phyloP scores from a whole-genome alignment of 441 rosid species.

The Bruguiera hainesii region DNA sequence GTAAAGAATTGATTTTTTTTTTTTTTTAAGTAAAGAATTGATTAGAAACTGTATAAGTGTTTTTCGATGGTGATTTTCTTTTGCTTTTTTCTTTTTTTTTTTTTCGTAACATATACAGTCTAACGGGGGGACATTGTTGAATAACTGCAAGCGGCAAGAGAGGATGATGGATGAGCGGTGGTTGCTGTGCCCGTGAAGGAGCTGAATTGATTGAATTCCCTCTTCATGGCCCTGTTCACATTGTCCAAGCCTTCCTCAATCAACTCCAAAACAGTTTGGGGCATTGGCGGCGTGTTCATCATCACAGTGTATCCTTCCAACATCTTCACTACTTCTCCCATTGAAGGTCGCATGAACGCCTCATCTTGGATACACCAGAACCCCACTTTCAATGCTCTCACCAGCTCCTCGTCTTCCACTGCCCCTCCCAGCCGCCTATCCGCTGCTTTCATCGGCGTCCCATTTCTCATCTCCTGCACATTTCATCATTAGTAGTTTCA shows the following conservation, averaged over 20 bases:
- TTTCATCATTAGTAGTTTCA: neutral
- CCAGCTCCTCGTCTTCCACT: slow-evolving; percentile 70
- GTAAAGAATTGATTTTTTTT: too few relatives aligned
- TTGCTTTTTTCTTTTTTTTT: too few relatives aligned
- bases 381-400: slow-evolving; percentile 59
- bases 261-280: slow-evolving; percentile 75
- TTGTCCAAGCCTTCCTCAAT: slow-evolving; percentile 83
- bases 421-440: slow-evolving; percentile 56
- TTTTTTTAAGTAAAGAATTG: too few relatives aligned
- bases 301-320: slow-evolving; percentile 57
- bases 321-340: slow-evolving; percentile 90
- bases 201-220: slow-evolving; percentile 53
- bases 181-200: slow-evolving; percentile 33
- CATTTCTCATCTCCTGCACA: slow-evolving; percentile 53
- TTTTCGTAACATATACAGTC: neutral
- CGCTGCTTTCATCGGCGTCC: slow-evolving; percentile 54
- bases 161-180: slow-evolving; percentile 35
- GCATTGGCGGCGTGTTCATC: slow-evolving; percentile 65
- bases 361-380: slow-evolving; percentile 96
- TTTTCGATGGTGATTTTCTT: too few relatives aligned
- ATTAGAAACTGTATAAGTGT: too few relatives aligned
- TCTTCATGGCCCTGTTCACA: slow-evolving; percentile 77
- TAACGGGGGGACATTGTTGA: slow-evolving; percentile 92
- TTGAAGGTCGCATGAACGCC: slow-evolving; percentile 64
- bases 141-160: slow-evolving; percentile 75